Conservation (phyloP, 371 early-diverging fungal species). For the Smittium culicis region DNA sequence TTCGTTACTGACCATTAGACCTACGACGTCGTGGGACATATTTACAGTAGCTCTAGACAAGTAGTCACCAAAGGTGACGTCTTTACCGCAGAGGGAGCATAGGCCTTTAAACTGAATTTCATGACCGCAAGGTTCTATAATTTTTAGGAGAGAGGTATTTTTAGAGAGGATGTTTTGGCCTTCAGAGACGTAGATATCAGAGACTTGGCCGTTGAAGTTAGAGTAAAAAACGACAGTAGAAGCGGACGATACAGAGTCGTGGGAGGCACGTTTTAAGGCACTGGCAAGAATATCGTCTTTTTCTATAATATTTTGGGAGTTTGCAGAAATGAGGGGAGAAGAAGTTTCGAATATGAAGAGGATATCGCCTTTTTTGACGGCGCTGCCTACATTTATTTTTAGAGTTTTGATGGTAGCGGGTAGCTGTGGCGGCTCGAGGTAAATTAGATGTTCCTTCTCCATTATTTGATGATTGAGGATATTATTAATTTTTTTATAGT, state of each 20-base stretch:
- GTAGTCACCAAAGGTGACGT: slow-evolving; percentile 35
- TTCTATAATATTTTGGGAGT: not conserved
- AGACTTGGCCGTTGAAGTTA: not conserved
- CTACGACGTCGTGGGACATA: slow-evolving; percentile 63
- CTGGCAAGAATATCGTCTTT: not conserved
- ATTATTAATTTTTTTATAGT: too few relatives aligned
- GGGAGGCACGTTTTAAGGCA: not conserved
- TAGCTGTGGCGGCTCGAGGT: not conserved
- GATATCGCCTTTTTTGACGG: not conserved
- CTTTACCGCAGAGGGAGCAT: slow-evolving; percentile 65
- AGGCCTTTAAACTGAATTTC: slow-evolving; percentile 64
- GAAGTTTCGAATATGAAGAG: not conserved
- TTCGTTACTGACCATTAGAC: slow-evolving; percentile 59
- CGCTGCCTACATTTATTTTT: not conserved
- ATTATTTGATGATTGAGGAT: too few relatives aligned
- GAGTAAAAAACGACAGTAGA: not conserved
- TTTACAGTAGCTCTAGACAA: slow-evolving; percentile 40
- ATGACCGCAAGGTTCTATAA: slow-evolving; percentile 50
- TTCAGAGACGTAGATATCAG: not conserved
- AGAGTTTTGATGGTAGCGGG: not conserved
- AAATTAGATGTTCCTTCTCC: too few relatives aligned
- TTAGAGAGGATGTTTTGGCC: not conserved
- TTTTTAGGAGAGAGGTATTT: slow-evolving; percentile 20
- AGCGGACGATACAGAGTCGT: not conserved
- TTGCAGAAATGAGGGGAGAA: not conserved